Base-by-base conservation (phyloP, 2,329 filamentous ascomycete genomes). In the Fusarium floridanum region DNA sequence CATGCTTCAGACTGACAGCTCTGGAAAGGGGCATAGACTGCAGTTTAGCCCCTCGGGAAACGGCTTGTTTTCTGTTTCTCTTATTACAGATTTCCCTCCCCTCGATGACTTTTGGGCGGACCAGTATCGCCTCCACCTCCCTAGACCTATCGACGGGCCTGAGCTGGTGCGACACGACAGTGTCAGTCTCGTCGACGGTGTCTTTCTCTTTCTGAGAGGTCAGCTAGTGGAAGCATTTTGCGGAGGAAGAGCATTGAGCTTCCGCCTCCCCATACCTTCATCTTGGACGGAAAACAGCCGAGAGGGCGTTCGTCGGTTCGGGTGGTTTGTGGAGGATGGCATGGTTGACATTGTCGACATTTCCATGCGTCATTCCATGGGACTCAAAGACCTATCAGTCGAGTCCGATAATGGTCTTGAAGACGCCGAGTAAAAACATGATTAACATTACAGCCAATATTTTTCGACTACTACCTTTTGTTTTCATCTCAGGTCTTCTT, bases 71-170 rank as follows among this genome's bases (percentile, higher is more conserved):
- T 73, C 77, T 22, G 76, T 82, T 36, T 61, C 72, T n/a, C 72
- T 83, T 7, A 57, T 79, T 37, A 77, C 78, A 6, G 80, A 82
- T 64, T 78, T 80, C 37, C 77, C 81, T 8, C 80, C 82, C 5
- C 76, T 83, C 2, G 82, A 83, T 70, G 81, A 83, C 68, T 83
- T 83, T 68, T 83, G 82, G 82, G 81, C 80, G n/a, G 81, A 83
- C 57, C 82, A 82, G 68, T 83, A 83, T 68, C 69, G 74, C 12
- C 66, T 81, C 16, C 73, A 82, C 32, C 74, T 81, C 17, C 79
- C 79, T 6, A 77, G 80, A 9, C 78, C 77, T 4, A 72, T 83
- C 24, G 82, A 83, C 56, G 82, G 82, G 0, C 81, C 82, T 10
- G 82, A 83, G 29, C 70, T 83, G 4, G 79, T 81, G 1, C 79